Evolutionary conservation across 306 rosid species (phyloP).

Genomic region (Calophaca sinica): DNA sequence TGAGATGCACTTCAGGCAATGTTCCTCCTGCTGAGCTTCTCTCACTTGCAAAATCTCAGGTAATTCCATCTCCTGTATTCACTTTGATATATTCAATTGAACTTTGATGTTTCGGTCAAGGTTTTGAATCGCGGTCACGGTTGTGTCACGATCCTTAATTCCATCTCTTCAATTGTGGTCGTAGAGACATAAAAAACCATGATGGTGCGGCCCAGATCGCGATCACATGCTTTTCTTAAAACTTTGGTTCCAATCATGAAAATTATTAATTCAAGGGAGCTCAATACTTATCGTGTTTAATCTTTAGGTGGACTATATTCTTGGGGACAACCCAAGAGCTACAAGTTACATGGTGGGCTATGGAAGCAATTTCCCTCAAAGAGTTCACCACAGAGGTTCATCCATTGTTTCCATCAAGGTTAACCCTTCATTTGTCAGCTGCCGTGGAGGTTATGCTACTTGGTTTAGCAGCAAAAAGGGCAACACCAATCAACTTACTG

Average conservation of each 20-base stretch:
- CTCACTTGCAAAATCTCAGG: conserved; percentile 85
- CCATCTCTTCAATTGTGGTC: too few relatives aligned
- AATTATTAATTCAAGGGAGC: not conserved
- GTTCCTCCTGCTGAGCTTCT: conserved; percentile 74
- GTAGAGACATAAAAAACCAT: too few relatives aligned
- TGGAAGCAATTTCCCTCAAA: conserved; percentile 85
- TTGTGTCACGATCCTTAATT: too few relatives aligned
- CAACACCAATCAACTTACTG: conserved; percentile 84
- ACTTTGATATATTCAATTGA: not conserved
- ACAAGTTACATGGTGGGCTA: conserved; percentile 97
- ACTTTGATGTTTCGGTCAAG: not conserved
- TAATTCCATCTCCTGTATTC: conserved; percentile 25
- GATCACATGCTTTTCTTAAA: too few relatives aligned
- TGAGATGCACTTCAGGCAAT: conserved; percentile 73
- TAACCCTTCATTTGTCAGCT: conserved; percentile 76
- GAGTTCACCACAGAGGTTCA: conserved; percentile 91
- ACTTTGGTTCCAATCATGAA: too few relatives aligned
- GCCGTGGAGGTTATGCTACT: conserved; percentile 93
- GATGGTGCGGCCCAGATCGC: too few relatives aligned
- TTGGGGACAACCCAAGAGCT: conserved; percentile 96
- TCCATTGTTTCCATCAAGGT: conserved; percentile 90
- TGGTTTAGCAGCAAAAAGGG: conserved; percentile 82
- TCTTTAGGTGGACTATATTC: conserved; percentile 87
- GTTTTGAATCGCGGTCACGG: not conserved
- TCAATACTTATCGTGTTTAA: not conserved